Base-by-base conservation (phyloP, 1,139 yeast genomes). In the Debaryomycetaceae sp. region DNA sequence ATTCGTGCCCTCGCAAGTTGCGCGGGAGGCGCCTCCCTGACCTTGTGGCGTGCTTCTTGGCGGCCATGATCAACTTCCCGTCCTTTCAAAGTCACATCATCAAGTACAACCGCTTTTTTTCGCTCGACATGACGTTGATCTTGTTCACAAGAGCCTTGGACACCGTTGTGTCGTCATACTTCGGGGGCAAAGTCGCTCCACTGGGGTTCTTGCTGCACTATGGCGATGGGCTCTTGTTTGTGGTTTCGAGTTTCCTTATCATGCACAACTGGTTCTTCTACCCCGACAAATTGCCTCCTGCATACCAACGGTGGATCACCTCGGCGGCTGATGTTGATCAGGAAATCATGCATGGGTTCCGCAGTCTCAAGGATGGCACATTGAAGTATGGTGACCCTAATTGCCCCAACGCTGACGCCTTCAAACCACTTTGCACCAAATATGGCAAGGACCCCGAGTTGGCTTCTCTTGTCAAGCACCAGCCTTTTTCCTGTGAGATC, bases 261-360 rank as follows among this genome's bases (percentile, higher is more conserved):
- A 64, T 65, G 69, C 57, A 50, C 38, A 35, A 55, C 18, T 65
- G 71, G 71, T 58, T 61, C 35, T 62, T 45, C 38, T 38, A 48
- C 29, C 71, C 71, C 1, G 49, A 51, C 10, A 47, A 48, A 23
- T 43, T 65, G 20, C 58, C 66, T 5, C 51, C 53, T 4, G 49
- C 58, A n/a, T 65, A 65, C 39, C 49, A 51, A 17, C 43, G 46
- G 23, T 65, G 72, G 72, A 61, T 65, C 39, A 56, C 69, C 8
- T 48, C 52, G 33, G 65, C 67, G 13, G 66, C 71, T 4, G 46
- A 52, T 24, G 54, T 64, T 54, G 71, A 65, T 38, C 47, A 44
- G 10, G 65, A 54, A 24, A 38, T 65, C 9, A 47, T 59, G 3
- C 38, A 43, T 16, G 57, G 59, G 4, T 49, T 65, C 16, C 42